phyloP scores from a whole-genome alignment of 371 early-diverging fungal genomes.

The Mucor ambiguus region DNA sequence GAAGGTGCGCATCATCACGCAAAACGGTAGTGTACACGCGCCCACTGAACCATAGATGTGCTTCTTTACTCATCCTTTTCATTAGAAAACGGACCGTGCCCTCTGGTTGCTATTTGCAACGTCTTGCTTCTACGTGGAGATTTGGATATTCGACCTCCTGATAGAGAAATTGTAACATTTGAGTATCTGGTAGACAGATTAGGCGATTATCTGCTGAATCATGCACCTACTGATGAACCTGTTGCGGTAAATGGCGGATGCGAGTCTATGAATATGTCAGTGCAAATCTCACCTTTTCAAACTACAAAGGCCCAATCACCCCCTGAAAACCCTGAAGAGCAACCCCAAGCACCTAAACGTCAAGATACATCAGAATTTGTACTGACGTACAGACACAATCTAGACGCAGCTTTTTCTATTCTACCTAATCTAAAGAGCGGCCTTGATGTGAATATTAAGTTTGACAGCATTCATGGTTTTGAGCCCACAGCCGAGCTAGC shows the following conservation, averaged over 20 bases:
- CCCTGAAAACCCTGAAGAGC: background rate
- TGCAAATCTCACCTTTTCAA: background rate
- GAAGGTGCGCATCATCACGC: constrained; percentile 73
- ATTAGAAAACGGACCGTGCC: constrained; percentile 90
- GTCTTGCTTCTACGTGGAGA: constrained; percentile 79
- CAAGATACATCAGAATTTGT: constrained; percentile 37
- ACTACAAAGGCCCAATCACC: background rate
- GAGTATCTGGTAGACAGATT: constrained; percentile 74
- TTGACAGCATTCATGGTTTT: constrained; percentile 77
- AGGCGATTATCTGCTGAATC: constrained; percentile 69
- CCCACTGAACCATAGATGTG: background rate
- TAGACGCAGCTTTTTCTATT: constrained; percentile 50
- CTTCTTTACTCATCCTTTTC: background rate
- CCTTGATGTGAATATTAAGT: constrained; percentile 83
- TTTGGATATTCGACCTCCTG: constrained; percentile 61
- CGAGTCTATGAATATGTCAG: background rate
- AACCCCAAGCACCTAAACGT: background rate
- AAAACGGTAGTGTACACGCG: constrained; percentile 62
- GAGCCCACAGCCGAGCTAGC: constrained; percentile 73
- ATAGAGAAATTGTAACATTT: constrained; percentile 62
- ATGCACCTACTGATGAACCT: constrained; percentile 26
- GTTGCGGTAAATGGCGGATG: background rate
- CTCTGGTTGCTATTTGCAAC: constrained; percentile 86
- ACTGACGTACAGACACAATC: constrained; percentile 38
- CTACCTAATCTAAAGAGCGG: constrained; percentile 59